Percentiles rank a stretch among this genome's conserved stretches.
These are phyloP conservation scores for Ceratobasidium sp. DNA, from an alignment of 1,284 basidiomycete genomes.

Conservation along the genomic window DNA sequence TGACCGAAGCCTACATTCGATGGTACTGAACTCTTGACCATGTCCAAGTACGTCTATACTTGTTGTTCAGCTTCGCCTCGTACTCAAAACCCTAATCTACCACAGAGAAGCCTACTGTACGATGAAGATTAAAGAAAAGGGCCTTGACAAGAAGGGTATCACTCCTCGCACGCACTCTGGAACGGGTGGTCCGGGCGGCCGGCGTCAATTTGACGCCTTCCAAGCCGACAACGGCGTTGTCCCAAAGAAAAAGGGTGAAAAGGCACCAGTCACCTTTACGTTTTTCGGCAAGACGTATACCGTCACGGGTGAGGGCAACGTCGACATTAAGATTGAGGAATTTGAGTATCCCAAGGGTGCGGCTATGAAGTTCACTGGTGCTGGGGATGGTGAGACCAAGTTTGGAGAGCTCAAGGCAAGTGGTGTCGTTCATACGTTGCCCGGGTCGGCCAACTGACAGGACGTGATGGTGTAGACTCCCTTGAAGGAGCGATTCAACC, in stretches of 20 bases:
- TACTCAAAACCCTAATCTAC: neutral
- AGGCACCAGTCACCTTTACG: constrained; percentile 50
- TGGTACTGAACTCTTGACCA: constrained; percentile 76
- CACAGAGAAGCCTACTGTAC: constrained; percentile 86
- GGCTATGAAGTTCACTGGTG: constrained; percentile 75
- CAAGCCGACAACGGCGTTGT: constrained; percentile 64
- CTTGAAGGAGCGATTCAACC: constrained; percentile 79
- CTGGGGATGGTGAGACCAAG: constrained; percentile 61
- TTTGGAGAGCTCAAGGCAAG: constrained; percentile 78
- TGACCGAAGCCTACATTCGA: constrained; percentile 81
- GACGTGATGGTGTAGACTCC: constrained; percentile 58
- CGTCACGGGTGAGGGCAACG: constrained; percentile 68
- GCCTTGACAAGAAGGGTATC: constrained; percentile 63
- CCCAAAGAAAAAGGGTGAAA: constrained; percentile 45
- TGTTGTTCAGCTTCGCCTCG: neutral
- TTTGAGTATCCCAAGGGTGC: constrained; percentile 75
- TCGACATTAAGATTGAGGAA: constrained; percentile 65
- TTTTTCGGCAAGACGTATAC: constrained; percentile 57
- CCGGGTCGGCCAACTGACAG: constrained; percentile 31
- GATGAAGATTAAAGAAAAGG: constrained; percentile 98
- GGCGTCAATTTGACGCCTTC: constrained; percentile 85
- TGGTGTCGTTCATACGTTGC: constrained; percentile 44
- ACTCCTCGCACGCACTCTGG: constrained; percentile 56
- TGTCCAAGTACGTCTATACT: constrained; percentile 75
- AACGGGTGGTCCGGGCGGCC: constrained; percentile 44